Conservation (phyloP, 495 filamentous ascomycete genomes). For the Apiosordaria backusii region DNA sequence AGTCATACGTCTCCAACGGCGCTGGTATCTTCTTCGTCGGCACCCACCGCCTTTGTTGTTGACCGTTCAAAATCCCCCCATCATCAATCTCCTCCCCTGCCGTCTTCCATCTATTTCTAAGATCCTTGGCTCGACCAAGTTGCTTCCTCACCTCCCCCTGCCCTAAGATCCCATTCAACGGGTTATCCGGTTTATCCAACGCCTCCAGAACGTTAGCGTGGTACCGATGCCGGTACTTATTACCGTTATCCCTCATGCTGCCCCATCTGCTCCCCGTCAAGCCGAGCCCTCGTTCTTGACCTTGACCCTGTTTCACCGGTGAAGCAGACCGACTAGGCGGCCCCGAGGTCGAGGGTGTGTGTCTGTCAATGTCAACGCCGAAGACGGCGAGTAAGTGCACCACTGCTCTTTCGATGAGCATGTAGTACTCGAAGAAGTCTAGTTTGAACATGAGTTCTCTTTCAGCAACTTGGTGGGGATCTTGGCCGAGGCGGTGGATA, state of each 20-base stretch:
- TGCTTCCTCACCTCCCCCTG: conserved; percentile 43
- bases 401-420: conserved; percentile 60
- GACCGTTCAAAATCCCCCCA: conserved; percentile 26
- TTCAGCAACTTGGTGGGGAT: conserved; percentile 26
- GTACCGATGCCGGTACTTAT: conserved; percentile 45
- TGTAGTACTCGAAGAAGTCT: conserved; percentile 69
- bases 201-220: conserved; percentile 62
- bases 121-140: conserved; percentile 58
- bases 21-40: conserved; percentile 25
- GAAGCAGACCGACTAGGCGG: background rate
- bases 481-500: conserved; percentile 30
- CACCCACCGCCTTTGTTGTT: conserved; percentile 26
- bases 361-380: conserved; percentile 44
- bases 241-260: background rate
- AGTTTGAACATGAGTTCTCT: conserved; percentile 65
- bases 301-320: background rate
- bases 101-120: conserved; percentile 66
- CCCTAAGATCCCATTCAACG: conserved; percentile 51
- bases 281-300: background rate
- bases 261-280: background rate
- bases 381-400: conserved; percentile 59
- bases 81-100: conserved; percentile 49
- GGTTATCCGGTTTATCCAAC: conserved; percentile 47
- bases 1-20: conserved; percentile 52
- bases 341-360: background rate